phyloP scores from a whole-genome alignment of 805 yeast species.

The Isabelozyma gotoi region DNA sequence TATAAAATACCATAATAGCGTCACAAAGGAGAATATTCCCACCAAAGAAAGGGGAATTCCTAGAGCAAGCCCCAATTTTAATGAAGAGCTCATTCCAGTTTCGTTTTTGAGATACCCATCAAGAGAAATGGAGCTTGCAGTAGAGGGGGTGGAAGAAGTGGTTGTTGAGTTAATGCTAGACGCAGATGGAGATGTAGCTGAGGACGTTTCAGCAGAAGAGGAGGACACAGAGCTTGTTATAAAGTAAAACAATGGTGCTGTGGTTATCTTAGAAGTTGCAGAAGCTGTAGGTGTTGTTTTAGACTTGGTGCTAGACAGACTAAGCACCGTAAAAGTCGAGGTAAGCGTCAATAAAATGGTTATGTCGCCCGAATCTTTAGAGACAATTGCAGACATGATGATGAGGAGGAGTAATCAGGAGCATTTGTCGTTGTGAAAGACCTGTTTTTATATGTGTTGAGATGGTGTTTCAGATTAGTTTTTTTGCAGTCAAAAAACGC shows the following conservation, averaged over 20 bases:
- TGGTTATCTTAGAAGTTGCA: not conserved
- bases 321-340: conserved; percentile 9
- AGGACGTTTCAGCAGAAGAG: not conserved
- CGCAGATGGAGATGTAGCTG: not conserved
- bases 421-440: too few relatives aligned
- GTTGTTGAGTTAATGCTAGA: not conserved
- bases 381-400: not conserved
- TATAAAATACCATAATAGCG: conserved; percentile 19
- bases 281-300: not conserved
- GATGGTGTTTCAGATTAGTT: not conserved
- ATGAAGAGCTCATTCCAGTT: conserved; percentile 6
- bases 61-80: conserved; percentile 29
- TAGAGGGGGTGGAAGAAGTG: not conserved
- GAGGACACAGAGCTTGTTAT: too few relatives aligned
- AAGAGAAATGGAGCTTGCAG: not conserved
- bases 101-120: not conserved
- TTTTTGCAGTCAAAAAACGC: not conserved
- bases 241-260: too few relatives aligned
- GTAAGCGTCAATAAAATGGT: conserved; percentile 11
- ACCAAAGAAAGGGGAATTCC: conserved; percentile 33
- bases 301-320: not conserved
- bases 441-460: not conserved
- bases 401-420: too few relatives aligned
- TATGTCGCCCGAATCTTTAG: conserved; percentile 2
- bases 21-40: conserved; percentile 16